phyloP scores from a whole-genome alignment of 2,329 filamentous ascomycete genomes.

The Xylariales sp. region DNA sequence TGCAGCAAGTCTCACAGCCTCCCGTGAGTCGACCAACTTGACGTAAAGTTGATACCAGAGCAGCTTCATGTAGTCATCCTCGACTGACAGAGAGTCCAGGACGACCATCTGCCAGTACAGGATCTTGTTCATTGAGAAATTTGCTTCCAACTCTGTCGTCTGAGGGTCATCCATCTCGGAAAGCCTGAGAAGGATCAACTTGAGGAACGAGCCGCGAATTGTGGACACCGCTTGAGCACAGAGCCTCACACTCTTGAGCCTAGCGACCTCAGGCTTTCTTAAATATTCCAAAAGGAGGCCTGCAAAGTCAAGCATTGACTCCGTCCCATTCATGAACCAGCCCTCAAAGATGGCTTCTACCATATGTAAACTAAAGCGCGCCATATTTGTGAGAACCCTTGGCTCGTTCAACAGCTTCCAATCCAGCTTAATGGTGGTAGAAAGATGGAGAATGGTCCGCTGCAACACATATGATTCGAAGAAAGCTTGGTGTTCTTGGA shows the following conservation, averaged over 20 bases:
- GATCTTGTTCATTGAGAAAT: slow-evolving; percentile 75
- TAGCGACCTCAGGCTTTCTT: slow-evolving; percentile 75
- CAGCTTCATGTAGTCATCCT: slow-evolving; percentile 77
- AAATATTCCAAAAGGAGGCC: slow-evolving; percentile 84
- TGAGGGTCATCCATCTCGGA: slow-evolving; percentile 74
- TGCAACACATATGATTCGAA: slow-evolving; percentile 88
- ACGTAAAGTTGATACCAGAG: slow-evolving; percentile 92
- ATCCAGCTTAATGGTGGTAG: slow-evolving; percentile 65
- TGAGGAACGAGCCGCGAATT: slow-evolving; percentile 73
- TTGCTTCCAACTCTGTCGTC: slow-evolving; percentile 55
- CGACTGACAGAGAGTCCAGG: slow-evolving; percentile 68
- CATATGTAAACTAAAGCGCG: slow-evolving; percentile 74
- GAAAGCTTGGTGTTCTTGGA: slow-evolving; percentile 89
- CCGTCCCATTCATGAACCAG: slow-evolving; percentile 89
- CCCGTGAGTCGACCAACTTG: slow-evolving; percentile 70
- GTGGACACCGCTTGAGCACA: slow-evolving; percentile 77
- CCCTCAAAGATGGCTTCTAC: slow-evolving; percentile 91
- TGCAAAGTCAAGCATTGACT: slow-evolving; percentile 77
- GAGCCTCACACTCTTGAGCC: slow-evolving; percentile 81
- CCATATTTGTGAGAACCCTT: slow-evolving; percentile 79
- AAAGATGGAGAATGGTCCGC: slow-evolving; percentile 67
- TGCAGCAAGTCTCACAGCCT: slow-evolving; percentile 66
- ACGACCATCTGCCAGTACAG: slow-evolving; percentile 96
- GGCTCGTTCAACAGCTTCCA: slow-evolving; percentile 74
- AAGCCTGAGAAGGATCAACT: slow-evolving; percentile 72